Conservation (phyloP, 2,329 filamentous ascomycete species). For the Arachnopeziza araneosa region DNA sequence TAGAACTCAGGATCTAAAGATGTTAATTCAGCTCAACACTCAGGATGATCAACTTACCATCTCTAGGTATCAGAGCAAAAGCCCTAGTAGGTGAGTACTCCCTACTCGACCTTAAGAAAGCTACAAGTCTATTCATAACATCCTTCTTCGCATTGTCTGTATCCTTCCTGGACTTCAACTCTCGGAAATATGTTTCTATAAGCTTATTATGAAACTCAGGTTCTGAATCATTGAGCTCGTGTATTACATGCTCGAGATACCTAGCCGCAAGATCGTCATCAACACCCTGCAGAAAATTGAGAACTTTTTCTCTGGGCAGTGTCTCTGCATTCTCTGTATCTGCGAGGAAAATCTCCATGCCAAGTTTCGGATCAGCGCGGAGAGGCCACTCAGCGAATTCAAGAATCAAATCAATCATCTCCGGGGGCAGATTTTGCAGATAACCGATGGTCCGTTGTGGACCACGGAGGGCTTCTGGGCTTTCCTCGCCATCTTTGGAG, state of each 20-base stretch:
- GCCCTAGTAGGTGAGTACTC: slow-evolving; percentile 78
- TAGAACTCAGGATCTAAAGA: slow-evolving; percentile 72
- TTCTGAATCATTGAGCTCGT: slow-evolving; percentile 76
- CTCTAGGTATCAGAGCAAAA: slow-evolving; percentile 69
- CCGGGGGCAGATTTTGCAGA: slow-evolving; percentile 80
- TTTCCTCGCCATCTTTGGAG: slow-evolving; percentile 44
- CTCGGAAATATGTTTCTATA: slow-evolving; percentile 63
- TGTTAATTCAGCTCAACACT: slow-evolving; percentile 7
- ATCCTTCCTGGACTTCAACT: slow-evolving; percentile 34
- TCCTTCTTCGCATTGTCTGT: slow-evolving; percentile 43
- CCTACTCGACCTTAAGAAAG: slow-evolving; percentile 68
- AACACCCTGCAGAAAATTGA: slow-evolving; percentile 66
- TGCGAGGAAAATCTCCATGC: slow-evolving; percentile 88
- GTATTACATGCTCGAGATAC: slow-evolving; percentile 88
- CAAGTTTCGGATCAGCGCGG: slow-evolving; percentile 62
- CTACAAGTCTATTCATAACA: slow-evolving; percentile 62
- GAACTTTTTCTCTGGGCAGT: slow-evolving; percentile 69
- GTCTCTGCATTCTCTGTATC: slow-evolving; percentile 95
- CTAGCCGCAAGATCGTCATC: slow-evolving; percentile 66
- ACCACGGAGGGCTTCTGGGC: slow-evolving; percentile 60
- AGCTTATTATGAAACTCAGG: slow-evolving; percentile 84
- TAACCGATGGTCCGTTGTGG: slow-evolving; percentile 82
- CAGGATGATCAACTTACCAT: slow-evolving; percentile 51
- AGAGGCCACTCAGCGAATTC: slow-evolving; percentile 91
- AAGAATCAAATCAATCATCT: slow-evolving; percentile 83